Evolutionary conservation across 148 eudicot genomes (phyloP).

Genomic region (Amaranthus palmeri): DNA sequence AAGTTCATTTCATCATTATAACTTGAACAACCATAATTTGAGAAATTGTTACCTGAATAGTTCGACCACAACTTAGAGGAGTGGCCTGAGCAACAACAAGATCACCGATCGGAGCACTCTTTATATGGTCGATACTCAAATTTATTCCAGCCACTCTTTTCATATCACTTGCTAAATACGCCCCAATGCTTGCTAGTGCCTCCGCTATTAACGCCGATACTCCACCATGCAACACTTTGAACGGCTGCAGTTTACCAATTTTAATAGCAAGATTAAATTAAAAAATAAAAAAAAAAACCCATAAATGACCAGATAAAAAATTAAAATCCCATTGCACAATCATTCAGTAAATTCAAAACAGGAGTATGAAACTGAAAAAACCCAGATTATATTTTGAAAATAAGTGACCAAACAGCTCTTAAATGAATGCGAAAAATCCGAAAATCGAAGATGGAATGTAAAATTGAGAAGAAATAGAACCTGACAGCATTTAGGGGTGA

Average conservation of each 20-base stretch:
- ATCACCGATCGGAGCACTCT: conserved; percentile 53
- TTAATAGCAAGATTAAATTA: no score
- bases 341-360: no score
- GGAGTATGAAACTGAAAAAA: no score
- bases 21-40: no score
- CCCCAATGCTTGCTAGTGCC: conserved; percentile 61
- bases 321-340: no score
- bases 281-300: no score
- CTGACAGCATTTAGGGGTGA: conserved; percentile 31
- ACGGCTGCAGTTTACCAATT: conserved; percentile 30
- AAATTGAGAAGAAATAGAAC: not conserved
- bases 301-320: no score
- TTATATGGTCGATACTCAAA: conserved; percentile 51
- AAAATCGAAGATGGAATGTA: not conserved
- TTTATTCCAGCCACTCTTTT: conserved; percentile 54
- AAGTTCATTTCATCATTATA: no score
- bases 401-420: not conserved
- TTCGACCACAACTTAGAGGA: conserved; percentile 43
- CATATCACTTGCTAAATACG: conserved; percentile 51
- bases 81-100: conserved; percentile 51
- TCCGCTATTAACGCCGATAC: conserved; percentile 64
- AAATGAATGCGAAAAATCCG: not conserved
- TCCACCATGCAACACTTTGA: conserved; percentile 62
- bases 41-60: conserved; percentile 41
- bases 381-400: no score